Percentiles rank a stretch among this genome's conserved stretches.
phyloP scores from a whole-genome alignment of 208 protist genomes.

The Leishmania tarentolae region DNA sequence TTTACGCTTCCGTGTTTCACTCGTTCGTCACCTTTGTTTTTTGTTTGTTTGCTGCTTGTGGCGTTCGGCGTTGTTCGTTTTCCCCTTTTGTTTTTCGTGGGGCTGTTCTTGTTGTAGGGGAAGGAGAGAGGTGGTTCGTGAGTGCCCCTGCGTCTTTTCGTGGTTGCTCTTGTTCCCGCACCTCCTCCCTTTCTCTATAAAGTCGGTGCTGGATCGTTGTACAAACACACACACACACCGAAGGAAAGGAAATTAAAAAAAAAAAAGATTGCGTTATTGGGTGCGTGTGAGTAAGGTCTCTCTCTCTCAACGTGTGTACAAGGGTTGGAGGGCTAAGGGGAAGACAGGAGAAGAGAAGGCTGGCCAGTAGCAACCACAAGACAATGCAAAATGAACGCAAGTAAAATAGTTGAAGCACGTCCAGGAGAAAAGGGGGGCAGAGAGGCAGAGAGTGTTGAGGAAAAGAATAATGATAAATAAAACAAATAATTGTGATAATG shows the following conservation, averaged over 20 bases:
- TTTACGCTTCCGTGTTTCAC: neutral
- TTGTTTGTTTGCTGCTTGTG: neutral
- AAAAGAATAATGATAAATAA: conserved; percentile 5
- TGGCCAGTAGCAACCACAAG: neutral
- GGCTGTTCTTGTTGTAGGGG: neutral
- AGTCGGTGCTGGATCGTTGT: neutral
- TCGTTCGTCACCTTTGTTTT: neutral
- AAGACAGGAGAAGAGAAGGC: neutral
- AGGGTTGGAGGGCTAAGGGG: neutral
- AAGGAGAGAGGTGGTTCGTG: neutral
- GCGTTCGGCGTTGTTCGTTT: neutral
- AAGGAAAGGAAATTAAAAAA: neutral
- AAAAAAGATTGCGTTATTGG: neutral
- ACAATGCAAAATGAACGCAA: conserved; percentile 6
- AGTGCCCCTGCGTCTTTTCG: neutral
- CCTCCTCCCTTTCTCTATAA: neutral
- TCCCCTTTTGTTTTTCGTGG: neutral
- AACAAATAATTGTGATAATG: conserved; percentile 1
- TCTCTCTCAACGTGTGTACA: neutral
- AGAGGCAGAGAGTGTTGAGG: neutral
- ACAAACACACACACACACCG: neutral
- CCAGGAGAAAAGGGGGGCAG: neutral
- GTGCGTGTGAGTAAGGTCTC: neutral
- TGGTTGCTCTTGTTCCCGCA: neutral
- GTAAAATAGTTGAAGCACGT: conserved; percentile 2